phyloP scores from a whole-genome alignment of 768 basidiomycete species.

The Podaxis sp. region DNA sequence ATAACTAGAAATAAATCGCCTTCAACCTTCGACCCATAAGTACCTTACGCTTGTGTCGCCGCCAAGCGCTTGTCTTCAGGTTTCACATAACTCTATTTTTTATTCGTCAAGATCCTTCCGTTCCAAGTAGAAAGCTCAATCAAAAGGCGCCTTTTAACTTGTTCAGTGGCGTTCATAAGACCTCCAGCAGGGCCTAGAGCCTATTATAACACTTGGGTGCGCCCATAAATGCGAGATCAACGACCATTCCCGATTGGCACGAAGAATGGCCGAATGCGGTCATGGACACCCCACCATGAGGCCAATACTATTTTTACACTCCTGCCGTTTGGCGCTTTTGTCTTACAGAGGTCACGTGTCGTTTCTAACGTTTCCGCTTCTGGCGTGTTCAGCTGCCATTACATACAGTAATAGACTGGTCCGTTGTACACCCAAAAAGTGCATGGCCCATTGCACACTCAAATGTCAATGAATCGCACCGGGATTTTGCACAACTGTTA shows the following conservation, averaged over 20 bases:
- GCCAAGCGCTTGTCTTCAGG: too few relatives aligned
- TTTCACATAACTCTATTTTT: too few relatives aligned
- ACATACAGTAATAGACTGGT: too few relatives aligned
- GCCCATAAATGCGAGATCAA: not conserved
- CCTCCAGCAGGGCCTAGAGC: not conserved
- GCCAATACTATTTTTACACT: not conserved
- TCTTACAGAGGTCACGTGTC: not conserved
- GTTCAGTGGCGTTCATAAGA: not conserved
- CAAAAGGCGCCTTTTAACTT: not conserved
- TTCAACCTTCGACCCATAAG: not conserved
- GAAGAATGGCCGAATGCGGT: not conserved
- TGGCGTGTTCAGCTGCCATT: too few relatives aligned
- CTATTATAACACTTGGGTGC: not conserved
- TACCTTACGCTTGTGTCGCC: not conserved
- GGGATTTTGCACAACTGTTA: too few relatives aligned
- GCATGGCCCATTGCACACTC: too few relatives aligned
- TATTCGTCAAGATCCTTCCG: too few relatives aligned
- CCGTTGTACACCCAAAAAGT: too few relatives aligned
- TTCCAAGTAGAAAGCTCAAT: too few relatives aligned
- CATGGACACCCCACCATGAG: not conserved
- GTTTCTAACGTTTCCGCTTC: not conserved
- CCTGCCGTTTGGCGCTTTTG: not conserved
- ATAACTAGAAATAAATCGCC: not conserved
- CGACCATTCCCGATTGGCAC: not conserved
- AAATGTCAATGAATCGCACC: too few relatives aligned